Conservation (phyloP, 768 basidiomycete species). For the Agrocybe praecox region DNA sequence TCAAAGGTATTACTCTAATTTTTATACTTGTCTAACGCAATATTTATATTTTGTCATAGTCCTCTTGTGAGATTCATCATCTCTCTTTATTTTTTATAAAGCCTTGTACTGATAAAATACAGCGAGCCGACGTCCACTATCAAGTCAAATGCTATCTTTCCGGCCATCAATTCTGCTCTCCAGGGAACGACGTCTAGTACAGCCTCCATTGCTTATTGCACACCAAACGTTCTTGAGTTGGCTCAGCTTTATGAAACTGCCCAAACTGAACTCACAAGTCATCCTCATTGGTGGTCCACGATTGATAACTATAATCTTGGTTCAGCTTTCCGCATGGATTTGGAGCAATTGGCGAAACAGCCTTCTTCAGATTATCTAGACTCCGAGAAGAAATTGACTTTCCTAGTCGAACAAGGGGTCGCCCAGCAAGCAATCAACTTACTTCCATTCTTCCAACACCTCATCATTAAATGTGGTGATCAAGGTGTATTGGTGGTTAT, state of each 20-base stretch:
- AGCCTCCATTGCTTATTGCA: slow-evolving; percentile 64
- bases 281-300: slow-evolving; percentile 63
- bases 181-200: slow-evolving; percentile 14
- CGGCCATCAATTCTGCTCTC: slow-evolving; percentile 51
- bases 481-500: slow-evolving; percentile 67
- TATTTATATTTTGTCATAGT: slow-evolving; percentile 39
- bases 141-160: slow-evolving; percentile 75
- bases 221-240: slow-evolving; percentile 88
- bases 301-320: slow-evolving; percentile 70
- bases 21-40: not conserved
- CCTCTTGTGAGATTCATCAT: slow-evolving; percentile 63
- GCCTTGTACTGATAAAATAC: slow-evolving; percentile 12
- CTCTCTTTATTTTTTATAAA: not conserved
- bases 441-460: slow-evolving; percentile 81
- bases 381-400: slow-evolving; percentile 48
- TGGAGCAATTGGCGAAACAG: slow-evolving; percentile 60
- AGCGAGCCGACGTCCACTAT: slow-evolving; percentile 93
- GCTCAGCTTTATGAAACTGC: slow-evolving; percentile 55
- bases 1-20: slow-evolving; percentile 46
- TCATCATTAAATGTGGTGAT: slow-evolving; percentile 85
- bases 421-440: slow-evolving; percentile 82
- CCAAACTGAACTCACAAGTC: slow-evolving; percentile 42
- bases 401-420: slow-evolving; percentile 70
- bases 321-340: slow-evolving; percentile 62
- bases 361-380: slow-evolving; percentile 41